phyloP scores from a whole-genome alignment of 371 early-diverging fungal species.

The Apophysomyces sp. region DNA sequence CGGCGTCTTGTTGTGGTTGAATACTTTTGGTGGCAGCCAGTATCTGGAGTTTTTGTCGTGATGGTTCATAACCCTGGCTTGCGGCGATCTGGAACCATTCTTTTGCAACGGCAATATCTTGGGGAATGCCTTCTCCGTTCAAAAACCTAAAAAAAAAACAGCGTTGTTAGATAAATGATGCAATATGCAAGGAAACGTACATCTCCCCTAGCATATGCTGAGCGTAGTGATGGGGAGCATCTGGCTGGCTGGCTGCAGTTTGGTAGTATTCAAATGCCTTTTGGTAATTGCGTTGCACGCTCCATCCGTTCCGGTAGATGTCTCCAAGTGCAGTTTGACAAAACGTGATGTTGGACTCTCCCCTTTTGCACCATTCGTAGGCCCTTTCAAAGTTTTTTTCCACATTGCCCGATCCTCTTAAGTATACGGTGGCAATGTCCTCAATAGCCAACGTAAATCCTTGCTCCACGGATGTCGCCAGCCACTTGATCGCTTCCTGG shows the following conservation, averaged over 20 bases:
- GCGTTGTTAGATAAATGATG: neutral
- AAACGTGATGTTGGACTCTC: conserved; percentile 22
- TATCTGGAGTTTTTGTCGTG: conserved; percentile 28
- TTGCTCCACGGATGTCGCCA: conserved; percentile 36
- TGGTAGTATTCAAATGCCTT: conserved; percentile 46
- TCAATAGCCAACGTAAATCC: conserved; percentile 43
- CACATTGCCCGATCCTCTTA: conserved; percentile 26
- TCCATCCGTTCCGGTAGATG: conserved; percentile 41
- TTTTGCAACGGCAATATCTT: conserved; percentile 41
- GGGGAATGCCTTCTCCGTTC: conserved; percentile 47
- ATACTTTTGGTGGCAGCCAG: conserved; percentile 4
- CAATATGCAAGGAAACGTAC: conserved; percentile 14
- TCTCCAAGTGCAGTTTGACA: conserved; percentile 47
- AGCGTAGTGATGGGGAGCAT: conserved; percentile 41
- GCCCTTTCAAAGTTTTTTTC: conserved; percentile 32
- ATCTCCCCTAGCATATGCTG: conserved; percentile 52
- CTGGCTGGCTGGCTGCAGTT: conserved; percentile 40
- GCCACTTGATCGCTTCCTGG: conserved; percentile 32
- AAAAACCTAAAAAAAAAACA: conserved; percentile 30
- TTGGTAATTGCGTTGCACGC: conserved; percentile 34
- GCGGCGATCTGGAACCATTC: conserved; percentile 49
- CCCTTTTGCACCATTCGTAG: conserved; percentile 24
- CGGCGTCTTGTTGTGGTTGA: conserved; percentile 11
- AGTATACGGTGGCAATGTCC: conserved; percentile 33
- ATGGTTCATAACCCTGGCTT: conserved; percentile 45